These are phyloP conservation scores for Sporothrix mexicana DNA, from an alignment of 2,329 filamentous ascomycete genomes.

Conservation along the genomic window DNA sequence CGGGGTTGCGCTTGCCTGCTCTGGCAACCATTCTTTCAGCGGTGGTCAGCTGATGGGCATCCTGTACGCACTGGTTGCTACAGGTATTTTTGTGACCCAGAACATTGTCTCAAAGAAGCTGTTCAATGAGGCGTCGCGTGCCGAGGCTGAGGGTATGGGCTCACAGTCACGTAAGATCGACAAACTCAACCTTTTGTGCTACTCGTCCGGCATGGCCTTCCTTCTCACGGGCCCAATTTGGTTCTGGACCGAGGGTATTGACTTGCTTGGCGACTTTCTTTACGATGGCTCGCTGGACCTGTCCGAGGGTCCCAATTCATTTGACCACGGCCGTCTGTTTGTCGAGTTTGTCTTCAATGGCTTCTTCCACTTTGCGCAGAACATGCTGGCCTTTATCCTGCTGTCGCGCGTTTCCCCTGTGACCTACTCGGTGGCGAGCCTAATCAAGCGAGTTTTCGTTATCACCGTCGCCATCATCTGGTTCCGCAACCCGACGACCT, in stretches of 20 bases:
- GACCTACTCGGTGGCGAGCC: slow-evolving; percentile 92
- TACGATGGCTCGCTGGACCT: slow-evolving; percentile 77
- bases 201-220: slow-evolving; percentile 94
- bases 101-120: slow-evolving; percentile 98
- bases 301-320: slow-evolving; percentile 65
- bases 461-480: slow-evolving; percentile 94
- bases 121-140: slow-evolving; percentile 90
- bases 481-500: slow-evolving; percentile 90
- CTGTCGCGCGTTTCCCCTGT: slow-evolving; percentile 94
- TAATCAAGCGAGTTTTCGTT: slow-evolving; percentile 97
- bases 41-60: slow-evolving; percentile 90
- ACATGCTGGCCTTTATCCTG: slow-evolving; percentile 91
- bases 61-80: slow-evolving; percentile 84
- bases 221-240: slow-evolving; percentile 87
- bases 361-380: slow-evolving; percentile 94
- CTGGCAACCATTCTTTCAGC: slow-evolving; percentile 72
- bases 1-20: slow-evolving; percentile 96
- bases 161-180: slow-evolving; percentile 79
- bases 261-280: slow-evolving; percentile 76
- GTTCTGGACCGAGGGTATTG: slow-evolving; percentile 88
- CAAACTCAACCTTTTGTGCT: slow-evolving; percentile 95
- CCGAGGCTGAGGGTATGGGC: slow-evolving; percentile 74
- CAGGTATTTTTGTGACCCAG: slow-evolving; percentile 93
- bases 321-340: slow-evolving; percentile 73
- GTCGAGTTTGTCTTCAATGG: slow-evolving; percentile 98